Base-by-base conservation (phyloP, 1,284 basidiomycete species). In the Moesziomyces sp. region DNA sequence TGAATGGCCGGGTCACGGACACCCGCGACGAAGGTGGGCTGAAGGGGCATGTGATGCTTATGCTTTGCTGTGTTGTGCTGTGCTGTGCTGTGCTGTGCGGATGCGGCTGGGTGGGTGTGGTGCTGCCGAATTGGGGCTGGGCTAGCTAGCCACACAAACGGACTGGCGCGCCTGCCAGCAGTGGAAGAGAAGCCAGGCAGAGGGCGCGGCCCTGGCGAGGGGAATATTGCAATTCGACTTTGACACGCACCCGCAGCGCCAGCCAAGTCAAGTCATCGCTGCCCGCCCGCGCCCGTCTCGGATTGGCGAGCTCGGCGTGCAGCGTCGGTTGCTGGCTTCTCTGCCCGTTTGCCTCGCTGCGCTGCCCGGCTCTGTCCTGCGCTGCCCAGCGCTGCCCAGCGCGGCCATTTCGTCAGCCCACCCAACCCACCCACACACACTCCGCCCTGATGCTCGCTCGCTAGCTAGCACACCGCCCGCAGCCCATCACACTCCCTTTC, bases 1-100 rank as follows among this genome's bases (percentile, higher is more conserved):
- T 3, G 38, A 16, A 16, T 40, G 38, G 18, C 4, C 38, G 6
- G 38, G 38, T 40, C 38, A 18, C 38, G 38, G 38, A 40, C 38
- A 40, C 16, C 38, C 38, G 38, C 5, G 16, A 16, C 38, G 2
- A 3, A 1, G 38, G 16, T 40, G 14, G 38, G 38, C 16, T 18
- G 38, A 18, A 18, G 13, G 35, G 8, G 35, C 4, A 13, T 35
- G 35, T 16, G 35, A 23, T 21, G 49, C 48, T 49, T 35, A n/a
- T 38, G 21, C 21, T 21, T 21, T 21, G 21, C 21, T 21, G 21
- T 6, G 40, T 21, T 40, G 45, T 40, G 21, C n/a, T 35, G 40
- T 28, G 40, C 48, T 51, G 56, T 7, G 56, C 44, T 58, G 44
- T 46, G 57, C 49, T 51, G 10, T 52, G 49, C 28, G 35, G 26